A percentile compares a stretch with the other conserved stretches of the same genome.
Evolutionary conservation across 306 rosid species (phyloP).

Genomic region (Malus sieversii): DNA sequence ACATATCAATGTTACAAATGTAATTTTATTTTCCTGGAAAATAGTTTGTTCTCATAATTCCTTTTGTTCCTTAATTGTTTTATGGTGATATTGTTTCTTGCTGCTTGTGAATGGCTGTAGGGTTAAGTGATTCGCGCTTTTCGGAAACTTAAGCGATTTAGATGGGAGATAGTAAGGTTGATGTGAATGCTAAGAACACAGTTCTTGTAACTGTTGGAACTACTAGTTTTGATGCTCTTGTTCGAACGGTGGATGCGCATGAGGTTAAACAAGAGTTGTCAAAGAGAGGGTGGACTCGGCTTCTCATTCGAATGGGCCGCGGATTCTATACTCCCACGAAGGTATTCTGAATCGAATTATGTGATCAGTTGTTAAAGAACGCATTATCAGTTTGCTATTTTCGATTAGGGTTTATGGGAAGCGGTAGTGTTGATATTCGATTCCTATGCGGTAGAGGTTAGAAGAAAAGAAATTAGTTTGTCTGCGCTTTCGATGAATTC

Average conservation of each 20-base stretch:
- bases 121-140: not conserved
- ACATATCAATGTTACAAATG: not conserved
- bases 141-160: not conserved
- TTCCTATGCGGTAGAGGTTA: not conserved
- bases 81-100: not conserved
- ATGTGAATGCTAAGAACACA: slow-evolving; percentile 12
- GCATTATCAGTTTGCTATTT: not conserved
- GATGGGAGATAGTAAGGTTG: not conserved
- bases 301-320: slow-evolving; percentile 77
- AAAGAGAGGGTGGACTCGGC: slow-evolving; percentile 62
- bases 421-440: not conserved
- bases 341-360: slow-evolving; percentile 23
- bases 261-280: slow-evolving; percentile 42
- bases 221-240: slow-evolving; percentile 71
- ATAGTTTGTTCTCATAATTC: not conserved
- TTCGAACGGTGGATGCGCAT: slow-evolving; percentile 42
- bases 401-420: not conserved
- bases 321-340: slow-evolving; percentile 62
- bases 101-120: not conserved
- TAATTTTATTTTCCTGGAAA: not conserved
- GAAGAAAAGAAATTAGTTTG: not conserved
- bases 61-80: not conserved
- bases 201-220: slow-evolving; percentile 88
- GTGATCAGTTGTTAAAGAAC: not conserved
- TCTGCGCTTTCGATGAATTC: not conserved